Base-by-base conservation (phyloP, 2,329 filamentous ascomycete genomes). In the Colletotrichum sp. region DNA sequence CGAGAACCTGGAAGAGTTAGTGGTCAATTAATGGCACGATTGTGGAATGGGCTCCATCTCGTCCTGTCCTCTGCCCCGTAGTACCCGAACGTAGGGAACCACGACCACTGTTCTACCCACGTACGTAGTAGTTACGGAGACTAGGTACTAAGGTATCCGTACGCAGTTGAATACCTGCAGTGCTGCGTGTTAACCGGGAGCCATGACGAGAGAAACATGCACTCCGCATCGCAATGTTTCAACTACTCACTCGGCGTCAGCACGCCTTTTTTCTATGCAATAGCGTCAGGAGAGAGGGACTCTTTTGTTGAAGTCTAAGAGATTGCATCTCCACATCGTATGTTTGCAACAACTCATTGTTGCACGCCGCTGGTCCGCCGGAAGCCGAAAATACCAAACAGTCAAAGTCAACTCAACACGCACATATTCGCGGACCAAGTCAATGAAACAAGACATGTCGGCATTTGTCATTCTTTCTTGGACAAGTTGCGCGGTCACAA, bases 371-470 rank as follows among this genome's bases (percentile, higher is more conserved):
- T 64, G 26, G 59, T 28, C 24, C 26, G 57, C 26, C 18, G 16
- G 59, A 30, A 28, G 28, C 10, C 36, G 15, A 32, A 63, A 64
- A 72, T 44, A 30, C 32, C 32, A 64, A 34, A 34, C 32, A 28
- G 18, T 36, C 26, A 39, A 36, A 59, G 55, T 59, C 55, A 59
- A 32, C 49, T 59, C 63, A 49, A 26, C n/a, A 15, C 28, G 64
- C 32, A 34, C 16, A 39, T 18, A 30, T n/a, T 44, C n/a, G 26
- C 26, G 59, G 59, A 32, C 28, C n/a, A 28, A 57, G 24, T 16
- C 62, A 65, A 28, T 72, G 72, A 75, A 72, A 75, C 72, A 72
- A 21, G 16, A 39, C 24, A 52, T 75, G 55, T 68, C 72, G 72
- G 72, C 36, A 36, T 28, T 16, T 13, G 8, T 49, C 12, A 21